These are phyloP conservation scores for Urochloa ruziziensis DNA, from an alignment of 176 grass and related monocot genomes.

Conservation along the genomic window DNA sequence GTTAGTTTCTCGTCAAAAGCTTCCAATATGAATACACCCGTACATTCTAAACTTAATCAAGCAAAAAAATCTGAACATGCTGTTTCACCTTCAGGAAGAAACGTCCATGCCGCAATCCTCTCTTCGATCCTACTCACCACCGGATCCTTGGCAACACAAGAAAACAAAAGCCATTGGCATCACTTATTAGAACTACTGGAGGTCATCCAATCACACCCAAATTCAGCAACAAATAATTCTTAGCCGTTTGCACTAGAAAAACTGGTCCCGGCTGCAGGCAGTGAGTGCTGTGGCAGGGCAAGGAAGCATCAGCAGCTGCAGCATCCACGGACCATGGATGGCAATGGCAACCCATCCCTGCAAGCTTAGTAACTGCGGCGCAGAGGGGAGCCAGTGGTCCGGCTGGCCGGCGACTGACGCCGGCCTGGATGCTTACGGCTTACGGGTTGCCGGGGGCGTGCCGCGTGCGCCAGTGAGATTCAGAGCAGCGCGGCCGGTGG, in stretches of 20 bases:
- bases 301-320: slow-evolving; percentile 11
- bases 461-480: not conserved
- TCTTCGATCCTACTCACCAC: slow-evolving; percentile 41
- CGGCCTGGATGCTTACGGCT: slow-evolving; percentile 17
- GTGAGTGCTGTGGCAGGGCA: not conserved
- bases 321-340: not conserved
- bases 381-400: slow-evolving; percentile 11
- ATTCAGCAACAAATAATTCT: not conserved
- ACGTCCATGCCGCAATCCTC: slow-evolving; percentile 58
- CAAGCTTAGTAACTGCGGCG: slow-evolving; percentile 10
- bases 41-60: not conserved
- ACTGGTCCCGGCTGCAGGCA: not conserved
- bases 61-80: not conserved
- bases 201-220: not conserved
- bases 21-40: not conserved
- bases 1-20: not conserved
- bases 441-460: slow-evolving; percentile 15
- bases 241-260: not conserved
- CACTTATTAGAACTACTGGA: not conserved
- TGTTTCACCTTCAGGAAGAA: slow-evolving; percentile 55
- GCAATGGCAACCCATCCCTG: not conserved
- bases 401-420: slow-evolving; percentile 5
- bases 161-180: not conserved
- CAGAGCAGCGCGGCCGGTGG: not conserved
- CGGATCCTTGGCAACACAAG: not conserved